A percentile compares a stretch with the other conserved stretches of the same genome.
Evolutionary conservation across 441 rosid species (phyloP).

Genomic region (Gossypium schwendimanii): DNA sequence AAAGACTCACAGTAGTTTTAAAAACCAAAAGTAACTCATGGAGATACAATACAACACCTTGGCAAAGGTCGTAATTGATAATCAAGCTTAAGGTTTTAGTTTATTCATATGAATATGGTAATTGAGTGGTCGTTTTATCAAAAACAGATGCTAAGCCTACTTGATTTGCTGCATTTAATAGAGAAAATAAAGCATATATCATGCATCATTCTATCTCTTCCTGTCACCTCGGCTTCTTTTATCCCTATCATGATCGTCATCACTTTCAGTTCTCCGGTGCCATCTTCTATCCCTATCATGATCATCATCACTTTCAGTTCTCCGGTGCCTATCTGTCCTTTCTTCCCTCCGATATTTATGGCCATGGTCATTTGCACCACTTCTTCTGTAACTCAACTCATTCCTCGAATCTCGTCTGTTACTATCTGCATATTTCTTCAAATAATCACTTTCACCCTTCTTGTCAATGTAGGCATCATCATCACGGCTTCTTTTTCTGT

Average conservation of each 20-base stretch:
- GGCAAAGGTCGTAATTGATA: not conserved
- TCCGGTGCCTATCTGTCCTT: conserved; percentile 8
- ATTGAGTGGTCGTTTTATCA: not conserved
- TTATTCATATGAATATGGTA: not conserved
- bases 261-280: conserved; percentile 4
- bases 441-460: conserved; percentile 23
- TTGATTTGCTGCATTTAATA: not conserved
- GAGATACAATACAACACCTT: not conserved
- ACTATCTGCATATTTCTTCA: conserved; percentile 19
- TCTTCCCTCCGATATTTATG: conserved; percentile 22
- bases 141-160: not conserved
- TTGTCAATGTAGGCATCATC: conserved; percentile 13
- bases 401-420: conserved; percentile 16
- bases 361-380: conserved; percentile 14
- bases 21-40: not conserved
- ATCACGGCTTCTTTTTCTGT: conserved; percentile 16
- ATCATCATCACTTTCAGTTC: conserved; percentile 11
- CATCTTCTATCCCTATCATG: conserved; percentile 23
- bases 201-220: conserved; percentile 16
- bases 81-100: not conserved
- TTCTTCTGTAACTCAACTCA: conserved; percentile 17
- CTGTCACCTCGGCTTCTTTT: conserved; percentile 22
- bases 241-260: conserved; percentile 17
- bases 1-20: too few relatives aligned
- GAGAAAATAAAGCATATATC: not conserved